A percentile compares a stretch with the other conserved stretches of the same genome.
Evolutionary conservation across 306 rosid species (phyloP).

Genomic region (Citrullus amarus): DNA sequence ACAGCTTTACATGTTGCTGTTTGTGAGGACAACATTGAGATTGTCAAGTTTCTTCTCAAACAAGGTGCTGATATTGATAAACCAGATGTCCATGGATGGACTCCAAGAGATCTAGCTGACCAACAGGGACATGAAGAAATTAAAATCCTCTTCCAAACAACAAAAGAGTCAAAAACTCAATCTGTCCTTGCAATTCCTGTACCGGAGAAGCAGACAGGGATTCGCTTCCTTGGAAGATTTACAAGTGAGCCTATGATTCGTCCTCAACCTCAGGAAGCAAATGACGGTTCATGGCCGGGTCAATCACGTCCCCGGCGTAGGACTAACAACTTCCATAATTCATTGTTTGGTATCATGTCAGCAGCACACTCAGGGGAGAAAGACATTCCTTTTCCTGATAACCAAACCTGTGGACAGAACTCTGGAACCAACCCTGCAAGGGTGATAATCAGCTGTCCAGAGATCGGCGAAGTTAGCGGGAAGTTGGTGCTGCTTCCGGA

Average conservation of each 20-base stretch:
- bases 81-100: conserved; percentile 55
- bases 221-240: conserved; percentile 45
- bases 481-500: conserved; percentile 67
- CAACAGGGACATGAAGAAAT: conserved; percentile 74
- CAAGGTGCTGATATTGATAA: conserved; percentile 56
- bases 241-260: conserved; percentile 63
- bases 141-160: conserved; percentile 37
- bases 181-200: conserved; percentile 6
- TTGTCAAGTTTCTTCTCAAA: conserved; percentile 49
- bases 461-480: conserved; percentile 40
- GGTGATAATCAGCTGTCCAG: conserved; percentile 62
- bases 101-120: conserved; percentile 63
- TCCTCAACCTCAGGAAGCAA: conserved; percentile 24
- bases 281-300: conserved; percentile 27
- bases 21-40: conserved; percentile 45
- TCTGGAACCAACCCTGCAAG: conserved; percentile 18
- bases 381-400: conserved; percentile 17
- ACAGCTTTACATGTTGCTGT: conserved; percentile 83
- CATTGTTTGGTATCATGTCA: conserved; percentile 71
- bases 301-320: conserved; percentile 51
- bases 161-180: conserved; percentile 24
- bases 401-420: conserved; percentile 15
- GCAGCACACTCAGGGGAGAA: conserved; percentile 44
- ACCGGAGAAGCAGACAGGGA: conserved; percentile 24
- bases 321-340: conserved; percentile 54